Base-by-base conservation (phyloP, 2,329 filamentous ascomycete genomes). In the Tolypocladium tundrense region DNA sequence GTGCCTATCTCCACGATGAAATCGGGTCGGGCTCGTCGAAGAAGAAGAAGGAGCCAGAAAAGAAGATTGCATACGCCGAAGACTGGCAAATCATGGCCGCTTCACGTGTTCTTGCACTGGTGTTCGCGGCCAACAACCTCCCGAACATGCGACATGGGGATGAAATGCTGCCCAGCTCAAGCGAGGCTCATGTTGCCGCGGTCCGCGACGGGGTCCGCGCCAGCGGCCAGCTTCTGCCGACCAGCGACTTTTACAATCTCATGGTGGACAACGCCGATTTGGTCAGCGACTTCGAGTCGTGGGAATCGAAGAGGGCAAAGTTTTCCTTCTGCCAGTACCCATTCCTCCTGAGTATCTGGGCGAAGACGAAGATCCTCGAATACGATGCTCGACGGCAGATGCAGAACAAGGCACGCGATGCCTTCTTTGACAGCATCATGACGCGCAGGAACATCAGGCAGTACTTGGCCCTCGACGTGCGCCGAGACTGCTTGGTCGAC, bases 251-350 rank as follows among this genome's bases (percentile, higher is more conserved):
- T 68, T 97, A 96, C 72, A 91, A 90, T 67, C 88, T 88, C 1
- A 75, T 96, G 59, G 80, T 96, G 11, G 92, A 97, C 68, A 91
- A 90, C 65, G 84, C 87, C n/a, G 90, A 96, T 67, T 78, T 96
- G 8, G 83, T 94, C 53, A 83, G 83, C 0, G 92, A 97, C 69
- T 96, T 95, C 66, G 90, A 96, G 67, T 80, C 84, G 11, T 97
- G 92, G 92, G 91, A 96, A 68, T 81, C 83, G 5, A 87, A 82
- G 62, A 80, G 81, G 55, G 80, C 81, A 24, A 90, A 85, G 63
- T 96, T 96, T 68, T 83, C 89, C 0, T 96, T 97, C 68, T 96
- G 91, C 68, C 90, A 96, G 68, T 96, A 95, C 66, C 91, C 92
- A 0, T 95, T 96, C 66, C 86, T 96, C 64, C 78, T 97, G 45